These are phyloP conservation scores for Coemansia sp. DNA, from an alignment of 192 early-diverging fungal species.

Conservation along the genomic window DNA sequence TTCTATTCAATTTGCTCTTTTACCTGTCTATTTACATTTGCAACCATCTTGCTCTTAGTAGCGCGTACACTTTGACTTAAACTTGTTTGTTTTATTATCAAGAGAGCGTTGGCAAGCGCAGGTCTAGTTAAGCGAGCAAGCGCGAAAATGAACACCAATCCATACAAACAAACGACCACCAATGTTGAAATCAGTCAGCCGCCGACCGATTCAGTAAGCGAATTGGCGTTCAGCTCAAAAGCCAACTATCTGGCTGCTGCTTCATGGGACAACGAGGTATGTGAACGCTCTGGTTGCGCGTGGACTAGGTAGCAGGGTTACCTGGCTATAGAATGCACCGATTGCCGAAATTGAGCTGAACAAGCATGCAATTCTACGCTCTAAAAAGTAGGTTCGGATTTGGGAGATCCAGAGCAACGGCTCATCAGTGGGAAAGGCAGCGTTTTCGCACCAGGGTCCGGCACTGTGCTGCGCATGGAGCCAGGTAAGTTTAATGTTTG, in stretches of 20 bases:
- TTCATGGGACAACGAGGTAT: conserved; percentile 83
- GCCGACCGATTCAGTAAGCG: conserved; percentile 78
- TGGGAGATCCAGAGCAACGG: conserved; percentile 85
- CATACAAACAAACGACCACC: conserved; percentile 31
- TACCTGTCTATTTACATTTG: not conserved
- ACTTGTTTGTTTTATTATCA: not conserved
- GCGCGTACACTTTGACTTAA: not conserved
- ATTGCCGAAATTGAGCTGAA: not conserved
- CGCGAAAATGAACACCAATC: conserved; percentile 15
- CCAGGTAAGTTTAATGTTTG: conserved; percentile 22
- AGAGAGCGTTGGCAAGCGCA: not conserved
- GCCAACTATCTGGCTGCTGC: conserved; percentile 83
- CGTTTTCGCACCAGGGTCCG: conserved; percentile 79
- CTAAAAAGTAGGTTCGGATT: conserved; percentile 73
- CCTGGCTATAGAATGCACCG: not conserved
- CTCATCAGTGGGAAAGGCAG: conserved; percentile 72
- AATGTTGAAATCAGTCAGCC: conserved; percentile 59
- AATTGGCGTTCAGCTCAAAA: conserved; percentile 74
- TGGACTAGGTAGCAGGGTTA: not conserved
- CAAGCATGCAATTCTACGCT: not conserved
- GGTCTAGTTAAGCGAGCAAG: conserved; percentile 2
- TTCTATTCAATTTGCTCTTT: not conserved
- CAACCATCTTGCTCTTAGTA: not conserved
- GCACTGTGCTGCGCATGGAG: conserved; percentile 83
- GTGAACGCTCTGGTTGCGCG: not conserved